Conservation (phyloP, 192 early-diverging fungal genomes). For the Endogone sp. region DNA sequence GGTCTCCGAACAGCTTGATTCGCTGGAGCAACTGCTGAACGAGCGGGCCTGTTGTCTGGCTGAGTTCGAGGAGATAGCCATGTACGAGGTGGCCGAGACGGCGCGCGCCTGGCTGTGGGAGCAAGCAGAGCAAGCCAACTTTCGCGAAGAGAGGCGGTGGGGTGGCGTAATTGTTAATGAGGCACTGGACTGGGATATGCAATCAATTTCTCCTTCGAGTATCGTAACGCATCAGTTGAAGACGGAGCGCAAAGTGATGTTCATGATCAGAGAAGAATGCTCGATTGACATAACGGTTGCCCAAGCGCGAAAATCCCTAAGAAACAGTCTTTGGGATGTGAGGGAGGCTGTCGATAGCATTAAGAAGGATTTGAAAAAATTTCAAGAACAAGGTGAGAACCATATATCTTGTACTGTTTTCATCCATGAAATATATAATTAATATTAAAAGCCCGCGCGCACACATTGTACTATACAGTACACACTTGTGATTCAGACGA, state of each 20-base stretch:
- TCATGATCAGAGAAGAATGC: constrained; percentile 1
- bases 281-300: background rate
- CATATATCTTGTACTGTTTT: background rate
- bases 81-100: constrained; percentile 10
- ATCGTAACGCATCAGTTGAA: constrained; percentile 9
- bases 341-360: background rate
- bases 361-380: background rate
- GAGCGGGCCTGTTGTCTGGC: constrained; percentile 1
- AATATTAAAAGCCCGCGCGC: no score
- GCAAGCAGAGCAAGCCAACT: background rate
- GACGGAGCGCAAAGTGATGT: constrained; percentile 3
- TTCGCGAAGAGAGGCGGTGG: background rate
- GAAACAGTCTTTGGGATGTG: constrained; percentile 11
- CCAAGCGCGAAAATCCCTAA: background rate
- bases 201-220: constrained; percentile 9
- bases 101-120: constrained; percentile 11
- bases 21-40: constrained; percentile 2
- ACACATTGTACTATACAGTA: background rate
- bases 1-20: background rate
- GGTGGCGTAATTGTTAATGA: background rate
- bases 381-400: background rate
- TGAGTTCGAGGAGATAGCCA: constrained; percentile 10
- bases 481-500: background rate
- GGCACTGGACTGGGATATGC: constrained; percentile 8
- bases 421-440: no score